phyloP scores from a whole-genome alignment of 768 basidiomycete species.

The Boletus reticuloceps region DNA sequence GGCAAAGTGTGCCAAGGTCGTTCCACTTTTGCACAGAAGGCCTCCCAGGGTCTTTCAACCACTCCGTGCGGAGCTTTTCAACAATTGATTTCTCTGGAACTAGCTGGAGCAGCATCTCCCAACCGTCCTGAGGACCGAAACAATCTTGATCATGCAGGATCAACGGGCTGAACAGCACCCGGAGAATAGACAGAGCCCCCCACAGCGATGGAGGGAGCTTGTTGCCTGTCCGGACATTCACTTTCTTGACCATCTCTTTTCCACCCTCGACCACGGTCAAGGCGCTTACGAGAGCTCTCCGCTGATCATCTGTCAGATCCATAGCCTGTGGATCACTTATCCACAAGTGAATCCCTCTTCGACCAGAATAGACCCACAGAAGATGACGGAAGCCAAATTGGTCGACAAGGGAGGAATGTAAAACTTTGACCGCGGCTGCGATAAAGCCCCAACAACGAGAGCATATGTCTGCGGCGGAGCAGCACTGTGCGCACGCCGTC shows the following conservation, averaged over 20 bases:
- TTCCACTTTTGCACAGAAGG: slow-evolving; percentile 74
- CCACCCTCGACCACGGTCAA: slow-evolving; percentile 81
- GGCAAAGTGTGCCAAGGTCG: slow-evolving; percentile 46
- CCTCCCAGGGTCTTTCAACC: slow-evolving; percentile 51
- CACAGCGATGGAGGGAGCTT: slow-evolving; percentile 70
- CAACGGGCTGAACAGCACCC: slow-evolving; percentile 56
- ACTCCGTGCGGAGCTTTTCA: slow-evolving; percentile 50
- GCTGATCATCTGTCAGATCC: slow-evolving; percentile 87
- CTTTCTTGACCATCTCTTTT: slow-evolving; percentile 77
- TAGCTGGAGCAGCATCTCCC: slow-evolving; percentile 68
- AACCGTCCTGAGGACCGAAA: slow-evolving; percentile 68
- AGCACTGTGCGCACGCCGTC: slow-evolving; percentile 94
- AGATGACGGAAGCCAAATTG: slow-evolving; percentile 91
- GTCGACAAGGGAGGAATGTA: slow-evolving; percentile 75
- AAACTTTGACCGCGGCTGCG: slow-evolving; percentile 82
- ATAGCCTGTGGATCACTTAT: slow-evolving; percentile 88
- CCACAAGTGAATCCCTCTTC: slow-evolving; percentile 98
- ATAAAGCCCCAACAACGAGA: slow-evolving; percentile 94
- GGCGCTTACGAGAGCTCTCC: slow-evolving; percentile 83
- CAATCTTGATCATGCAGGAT: slow-evolving; percentile 84
- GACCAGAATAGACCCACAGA: slow-evolving; percentile 98
- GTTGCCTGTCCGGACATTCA: slow-evolving; percentile 59
- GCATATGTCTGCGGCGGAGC: slow-evolving; percentile 89
- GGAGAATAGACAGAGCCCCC: slow-evolving; percentile 53
- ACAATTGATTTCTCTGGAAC: slow-evolving; percentile 62